phyloP scores from a whole-genome alignment of 371 early-diverging fungal species.

The Apophysomyces elegans region DNA sequence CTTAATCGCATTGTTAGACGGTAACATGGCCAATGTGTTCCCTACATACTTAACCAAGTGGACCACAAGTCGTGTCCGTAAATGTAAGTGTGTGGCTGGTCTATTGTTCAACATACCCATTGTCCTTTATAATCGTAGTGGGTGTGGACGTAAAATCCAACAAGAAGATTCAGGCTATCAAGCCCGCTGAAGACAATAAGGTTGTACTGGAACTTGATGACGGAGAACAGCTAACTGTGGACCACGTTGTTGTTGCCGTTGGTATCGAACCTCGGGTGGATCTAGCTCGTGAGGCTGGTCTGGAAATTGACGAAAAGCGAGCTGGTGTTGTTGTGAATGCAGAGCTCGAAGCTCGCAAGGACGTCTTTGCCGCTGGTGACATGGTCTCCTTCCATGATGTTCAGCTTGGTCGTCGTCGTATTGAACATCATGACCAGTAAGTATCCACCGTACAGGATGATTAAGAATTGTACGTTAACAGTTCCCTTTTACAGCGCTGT shows the following conservation, averaged over 20 bases:
- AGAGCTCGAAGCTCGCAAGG: conserved; percentile 73
- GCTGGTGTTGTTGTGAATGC: conserved; percentile 79
- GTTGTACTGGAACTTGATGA: conserved; percentile 53
- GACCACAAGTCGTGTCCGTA: conserved; percentile 66
- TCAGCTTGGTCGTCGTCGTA: conserved; percentile 76
- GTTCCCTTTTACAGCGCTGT: conserved; percentile 47
- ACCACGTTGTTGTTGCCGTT: conserved; percentile 76
- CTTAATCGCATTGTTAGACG: conserved; percentile 33
- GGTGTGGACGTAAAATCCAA: conserved; percentile 66
- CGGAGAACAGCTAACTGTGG: conserved; percentile 54
- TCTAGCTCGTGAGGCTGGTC: conserved; percentile 68
- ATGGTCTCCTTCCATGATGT: conserved; percentile 76
- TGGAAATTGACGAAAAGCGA: conserved; percentile 70
- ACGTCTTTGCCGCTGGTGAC: conserved; percentile 81
- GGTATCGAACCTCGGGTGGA: conserved; percentile 75
- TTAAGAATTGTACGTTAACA: background rate
- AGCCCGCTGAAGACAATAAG: conserved; percentile 46
- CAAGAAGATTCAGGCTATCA: conserved; percentile 48
- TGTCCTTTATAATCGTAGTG: conserved; percentile 28
- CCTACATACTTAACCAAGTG: conserved; percentile 73
- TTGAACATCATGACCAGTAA: conserved; percentile 76
- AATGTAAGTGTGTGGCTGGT: conserved; percentile 35
- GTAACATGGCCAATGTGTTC: conserved; percentile 77
- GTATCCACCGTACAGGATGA: background rate
- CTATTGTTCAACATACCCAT: background rate